Evolutionary conservation across 495 filamentous ascomycete species (phyloP).

Genomic region (Platismatia glauca): DNA sequence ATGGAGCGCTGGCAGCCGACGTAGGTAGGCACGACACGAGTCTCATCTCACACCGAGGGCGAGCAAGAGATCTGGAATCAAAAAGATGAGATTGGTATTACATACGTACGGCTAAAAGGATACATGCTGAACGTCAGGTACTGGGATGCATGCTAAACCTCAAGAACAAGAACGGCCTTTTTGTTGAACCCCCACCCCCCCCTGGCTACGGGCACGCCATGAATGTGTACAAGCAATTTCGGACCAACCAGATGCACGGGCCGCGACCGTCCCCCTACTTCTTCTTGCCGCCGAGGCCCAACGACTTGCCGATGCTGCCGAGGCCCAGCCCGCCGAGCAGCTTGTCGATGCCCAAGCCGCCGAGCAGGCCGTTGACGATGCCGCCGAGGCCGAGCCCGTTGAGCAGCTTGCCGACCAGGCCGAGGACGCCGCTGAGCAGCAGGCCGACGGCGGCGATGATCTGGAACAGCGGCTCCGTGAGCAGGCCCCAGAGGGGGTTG

Average conservation of each 20-base stretch:
- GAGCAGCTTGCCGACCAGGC: constrained; percentile 69
- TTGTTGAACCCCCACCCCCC: not conserved
- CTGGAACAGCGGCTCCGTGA: constrained; percentile 81
- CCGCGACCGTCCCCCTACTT: constrained; percentile 14
- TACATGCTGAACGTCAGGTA: not conserved
- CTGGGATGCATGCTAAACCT: not conserved
- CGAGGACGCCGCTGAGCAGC: constrained; percentile 71
- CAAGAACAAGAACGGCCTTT: not conserved
- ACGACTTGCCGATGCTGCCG: constrained; percentile 46
- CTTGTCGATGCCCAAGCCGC: constrained; percentile 71
- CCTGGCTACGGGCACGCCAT: not conserved
- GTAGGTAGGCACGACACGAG: not conserved
- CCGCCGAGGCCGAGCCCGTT: constrained; percentile 80
- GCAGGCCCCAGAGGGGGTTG: constrained; percentile 75
- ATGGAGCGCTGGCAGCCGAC: not conserved
- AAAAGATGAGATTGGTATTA: not conserved
- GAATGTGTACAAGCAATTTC: not conserved
- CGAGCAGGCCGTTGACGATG: constrained; percentile 67
- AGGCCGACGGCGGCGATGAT: constrained; percentile 87
- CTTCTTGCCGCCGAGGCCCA: constrained; percentile 44
- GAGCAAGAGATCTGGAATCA: not conserved
- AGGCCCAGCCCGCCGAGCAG: constrained; percentile 67
- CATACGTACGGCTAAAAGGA: not conserved
- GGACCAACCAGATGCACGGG: not conserved
- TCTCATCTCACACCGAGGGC: not conserved